phyloP scores from a whole-genome alignment of 2,329 filamentous ascomycete species.

The Orbilia quercus region DNA sequence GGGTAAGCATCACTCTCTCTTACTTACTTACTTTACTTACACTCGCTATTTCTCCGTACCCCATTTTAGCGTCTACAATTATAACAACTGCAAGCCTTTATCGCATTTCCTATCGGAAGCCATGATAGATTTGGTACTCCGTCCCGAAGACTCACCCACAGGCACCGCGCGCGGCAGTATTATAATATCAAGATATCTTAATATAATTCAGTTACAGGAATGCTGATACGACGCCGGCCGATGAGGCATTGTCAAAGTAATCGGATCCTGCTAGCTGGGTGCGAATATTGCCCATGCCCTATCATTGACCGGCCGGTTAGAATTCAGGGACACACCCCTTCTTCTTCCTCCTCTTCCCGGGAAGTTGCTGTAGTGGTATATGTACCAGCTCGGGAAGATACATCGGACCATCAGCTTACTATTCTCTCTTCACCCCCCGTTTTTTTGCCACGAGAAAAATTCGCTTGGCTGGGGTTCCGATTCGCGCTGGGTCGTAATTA shows the following conservation, averaged over 20 bases:
- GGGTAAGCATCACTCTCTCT: conserved; percentile 21
- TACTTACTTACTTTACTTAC: too few species aligned
- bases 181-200: too few species aligned
- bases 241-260: conserved; percentile 40
- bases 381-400: conserved; percentile 49
- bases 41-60: too few species aligned
- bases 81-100: conserved; percentile 2
- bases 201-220: conserved; percentile 26
- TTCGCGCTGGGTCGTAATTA: conserved; percentile 36
- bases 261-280: conserved; percentile 34
- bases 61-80: too few species aligned
- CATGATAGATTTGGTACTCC: conserved; percentile 41
- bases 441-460: neutral
- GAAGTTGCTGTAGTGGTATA: conserved; percentile 9
- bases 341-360: neutral
- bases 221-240: conserved; percentile 28
- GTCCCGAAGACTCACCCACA: conserved; percentile 13
- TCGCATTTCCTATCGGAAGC: neutral
- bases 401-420: conserved; percentile 43
- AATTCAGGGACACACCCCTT: neutral
- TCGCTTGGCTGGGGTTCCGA: conserved; percentile 55
- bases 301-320: neutral
- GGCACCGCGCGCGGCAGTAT: too few species aligned
- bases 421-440: neutral
- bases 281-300: neutral